Base-by-base conservation (phyloP, 75 land plant genomes). In the Pseudotsuga menziesii region DNA sequence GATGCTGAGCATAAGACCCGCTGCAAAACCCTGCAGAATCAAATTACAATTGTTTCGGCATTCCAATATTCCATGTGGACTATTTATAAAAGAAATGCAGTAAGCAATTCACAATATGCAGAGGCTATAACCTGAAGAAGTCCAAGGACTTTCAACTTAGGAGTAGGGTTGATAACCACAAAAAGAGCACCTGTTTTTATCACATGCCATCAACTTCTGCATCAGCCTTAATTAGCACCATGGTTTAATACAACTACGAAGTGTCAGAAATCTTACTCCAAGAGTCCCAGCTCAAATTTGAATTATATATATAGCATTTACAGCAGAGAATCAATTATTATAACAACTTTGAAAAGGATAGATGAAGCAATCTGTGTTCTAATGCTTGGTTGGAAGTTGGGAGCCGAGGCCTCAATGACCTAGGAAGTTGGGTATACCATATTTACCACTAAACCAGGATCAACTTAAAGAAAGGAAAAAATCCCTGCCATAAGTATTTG, bases 1-100 rank as follows among this genome's bases (percentile, higher is more conserved):
- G 79, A 96, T 89, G 84, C 92, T 85, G 77, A 96, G 82, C 98
- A 96, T 96, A 15, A 96, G 86, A 11, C 98, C 98, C 44, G 97
- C 97, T 44, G 98, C 98, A 83, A 96, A 90, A 20, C 98, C 98
- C 97, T 96, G 79, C 63, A 83, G 13, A 71, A 56, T 57, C n/a
- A 57, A 41, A 61, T 63, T 44, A 14, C 69, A 29, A 4, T 22
- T 32, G n/a, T 16, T 15, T 56, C 32, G 36, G 29, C 39, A 60
- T 36, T 25, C 19, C 57, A 74, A 23, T 23, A 61, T n/a, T 56
- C 17, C 27, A 23, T 7, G 56, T 19, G 13, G 7, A 12, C 27
- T 56, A 39, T 25, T 25, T 52, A 9, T 48, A 15, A 74, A 52
- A 4, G 23, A 2, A 54, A 54, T 16, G 13, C 56, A n/a, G 9